Base-by-base conservation (phyloP, 352 stramenopile genomes). In the Phytophthora ohioensis region DNA sequence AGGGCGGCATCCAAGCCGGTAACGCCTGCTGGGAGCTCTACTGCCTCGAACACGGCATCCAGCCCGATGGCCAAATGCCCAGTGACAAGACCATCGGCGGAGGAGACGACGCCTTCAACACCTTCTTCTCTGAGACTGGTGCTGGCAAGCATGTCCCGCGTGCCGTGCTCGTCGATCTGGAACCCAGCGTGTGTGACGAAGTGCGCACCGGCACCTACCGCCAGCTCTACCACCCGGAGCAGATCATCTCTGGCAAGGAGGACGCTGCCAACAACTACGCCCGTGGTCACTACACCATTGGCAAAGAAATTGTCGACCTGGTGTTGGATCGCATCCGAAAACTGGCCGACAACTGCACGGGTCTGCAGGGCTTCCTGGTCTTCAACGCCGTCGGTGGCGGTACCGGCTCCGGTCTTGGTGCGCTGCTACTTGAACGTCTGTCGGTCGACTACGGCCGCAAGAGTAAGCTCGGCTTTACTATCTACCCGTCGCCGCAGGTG, bases 231-330 rank as follows among this genome's bases (percentile, higher is more conserved):
- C 97, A 99, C 77, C 97, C 98, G n/a, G 97, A 99, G 73, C 96
- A 99, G 81, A 98, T 99, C 79, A 99, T 99, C 76, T 98, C 90
- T 43, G 98, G 97, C 78, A 99, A 99, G 85, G 97, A 99, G 79
- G 96, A 98, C 76, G 96, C 95, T 1, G 90, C 89, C 32, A 97
- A 97, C 84, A 97, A 94, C 78, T 93, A 92, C 46, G 96, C 96
- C 55, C 94, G 95, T 79, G 96, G 96, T 56, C 95, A 99, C 84
- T 97, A 96, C 77, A 97, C 88, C 52, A 96, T 95, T 69, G 87
- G 93, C 56, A 98, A 99, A 90, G 97, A 99, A 77, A 97, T 99
- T 68, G 95, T 99, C 34, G 97, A 99, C 81, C 73, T 98, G 34
- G 97, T 99, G 59, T 91, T 99, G 43, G 97, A 99, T 71, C 94